Base-by-base conservation (phyloP, 305 asterid genomes). In the Solanum hybrid region DNA sequence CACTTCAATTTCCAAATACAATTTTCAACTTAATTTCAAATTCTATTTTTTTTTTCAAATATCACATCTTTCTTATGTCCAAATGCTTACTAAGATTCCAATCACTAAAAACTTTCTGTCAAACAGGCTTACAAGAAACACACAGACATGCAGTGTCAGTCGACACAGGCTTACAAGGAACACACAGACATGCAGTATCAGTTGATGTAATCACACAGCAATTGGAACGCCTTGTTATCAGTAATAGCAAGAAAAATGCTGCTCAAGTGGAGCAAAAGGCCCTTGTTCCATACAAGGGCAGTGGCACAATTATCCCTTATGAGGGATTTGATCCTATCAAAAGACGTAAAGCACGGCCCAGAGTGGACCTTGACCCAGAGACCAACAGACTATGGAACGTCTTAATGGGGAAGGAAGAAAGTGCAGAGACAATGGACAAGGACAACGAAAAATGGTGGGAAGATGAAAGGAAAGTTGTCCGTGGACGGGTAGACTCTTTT, bases 361-460 rank as follows among this genome's bases (percentile, higher is more conserved):
- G 91, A 91, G 99, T 97, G 90, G 96, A 97, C 95, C 98, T 97
- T 90, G 99, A 97, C 92, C 96, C 97, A 3, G 98, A 97, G 95
- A 94, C 99, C 61, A 94, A 92, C 90, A 95, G 96, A 92, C 91
- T 95, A 76, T 97, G 99, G 99, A 95, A 96, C 93, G 95, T 96
- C 90, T 92, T 97, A 92, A 96, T 97, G 99, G 96, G 96, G 51
- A 94, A 94, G 88, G 95, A 95, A 91, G 97, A 93, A 91, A 90
- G 93, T 90, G 95, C 92, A 89, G 92, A 89, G 91, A 90, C 98
- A 31, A 90, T 90, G 92, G 95, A 92, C 91, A 88, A 90, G 75
- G 91, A 93, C 88, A 96, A 89, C 86, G 95, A 96, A 89, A 93
- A 94, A 93, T 94, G 97, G 98, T 95, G 98, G 99, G 99, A 96